These are phyloP conservation scores for Syzygium aqueum DNA, from an alignment of 345 rosid species.

Conservation along the genomic window DNA sequence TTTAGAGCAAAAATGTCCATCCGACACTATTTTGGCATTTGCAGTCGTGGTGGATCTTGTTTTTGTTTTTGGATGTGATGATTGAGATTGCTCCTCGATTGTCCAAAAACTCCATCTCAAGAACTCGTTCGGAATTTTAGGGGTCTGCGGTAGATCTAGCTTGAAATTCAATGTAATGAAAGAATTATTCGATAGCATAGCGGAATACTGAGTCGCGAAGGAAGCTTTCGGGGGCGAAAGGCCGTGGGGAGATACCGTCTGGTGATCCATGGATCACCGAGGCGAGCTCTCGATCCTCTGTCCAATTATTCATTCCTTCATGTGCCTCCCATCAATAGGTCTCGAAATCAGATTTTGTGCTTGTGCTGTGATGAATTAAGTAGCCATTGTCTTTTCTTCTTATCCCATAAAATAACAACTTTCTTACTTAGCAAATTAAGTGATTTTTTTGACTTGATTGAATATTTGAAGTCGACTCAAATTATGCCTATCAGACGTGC, in stretches of 20 bases:
- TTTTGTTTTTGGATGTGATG: background rate
- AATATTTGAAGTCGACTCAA: background rate
- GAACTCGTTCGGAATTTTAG: background rate
- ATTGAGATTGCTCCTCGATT: background rate
- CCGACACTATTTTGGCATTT: background rate
- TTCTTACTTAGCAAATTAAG: background rate
- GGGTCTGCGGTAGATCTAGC: constrained; percentile 13
- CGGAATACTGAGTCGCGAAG: constrained; percentile 8
- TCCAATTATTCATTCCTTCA: background rate
- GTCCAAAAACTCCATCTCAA: background rate
- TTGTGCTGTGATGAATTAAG: background rate
- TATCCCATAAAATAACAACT: background rate
- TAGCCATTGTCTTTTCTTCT: background rate
- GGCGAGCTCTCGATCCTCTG: background rate
- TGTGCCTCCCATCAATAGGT: background rate
- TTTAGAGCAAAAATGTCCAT: background rate
- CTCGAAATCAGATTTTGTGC: too few relatives aligned
- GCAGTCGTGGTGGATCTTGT: background rate
- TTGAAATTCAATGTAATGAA: background rate
- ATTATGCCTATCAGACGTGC: background rate
- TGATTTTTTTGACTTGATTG: background rate
- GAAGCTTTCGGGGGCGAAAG: constrained; percentile 15
- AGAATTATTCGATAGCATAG: background rate
- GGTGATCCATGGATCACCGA: background rate
- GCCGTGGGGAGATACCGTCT: constrained; percentile 32